A percentile compares a stretch with the other conserved stretches of the same genome.
phyloP scores from a whole-genome alignment of 768 basidiomycete species.

The Chalciporus piperatus region DNA sequence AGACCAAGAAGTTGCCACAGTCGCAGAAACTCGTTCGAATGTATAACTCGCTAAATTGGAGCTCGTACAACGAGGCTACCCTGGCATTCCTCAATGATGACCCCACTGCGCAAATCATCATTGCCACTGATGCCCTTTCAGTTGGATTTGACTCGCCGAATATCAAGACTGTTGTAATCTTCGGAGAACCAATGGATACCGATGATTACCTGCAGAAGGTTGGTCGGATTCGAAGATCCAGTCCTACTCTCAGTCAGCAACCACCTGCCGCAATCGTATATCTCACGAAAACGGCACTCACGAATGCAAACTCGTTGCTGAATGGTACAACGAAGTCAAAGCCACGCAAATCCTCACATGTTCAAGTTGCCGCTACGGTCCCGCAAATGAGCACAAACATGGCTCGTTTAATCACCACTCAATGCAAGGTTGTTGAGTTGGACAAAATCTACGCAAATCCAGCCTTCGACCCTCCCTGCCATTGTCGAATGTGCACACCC shows the following conservation, averaged over 20 bases:
- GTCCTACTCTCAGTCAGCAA: background rate
- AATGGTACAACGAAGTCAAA: background rate
- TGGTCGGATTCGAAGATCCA: slow-evolving; percentile 1
- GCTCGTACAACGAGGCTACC: slow-evolving; percentile 1
- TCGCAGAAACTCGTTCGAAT: background rate
- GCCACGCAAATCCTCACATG: no score
- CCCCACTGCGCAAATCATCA: slow-evolving; percentile 4
- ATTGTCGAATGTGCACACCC: no score
- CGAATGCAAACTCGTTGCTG: background rate
- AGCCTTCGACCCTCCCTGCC: no score
- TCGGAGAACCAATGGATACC: background rate
- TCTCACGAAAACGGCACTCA: background rate
- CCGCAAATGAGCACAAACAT: background rate
- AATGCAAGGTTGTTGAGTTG: background rate
- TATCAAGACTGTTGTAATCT: slow-evolving; percentile 6
- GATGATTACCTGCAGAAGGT: slow-evolving; percentile 6
- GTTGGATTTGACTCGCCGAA: slow-evolving; percentile 11
- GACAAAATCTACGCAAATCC: background rate
- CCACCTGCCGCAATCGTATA: background rate
- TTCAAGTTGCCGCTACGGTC: background rate
- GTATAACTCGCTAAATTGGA: slow-evolving; percentile 8
- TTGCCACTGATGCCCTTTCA: slow-evolving; percentile 6
- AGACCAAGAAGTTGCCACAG: background rate
- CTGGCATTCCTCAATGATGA: slow-evolving; percentile 3
- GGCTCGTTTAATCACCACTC: background rate